Base-by-base conservation (phyloP, 1,139 yeast species). In the Ogataea hybrid region DNA sequence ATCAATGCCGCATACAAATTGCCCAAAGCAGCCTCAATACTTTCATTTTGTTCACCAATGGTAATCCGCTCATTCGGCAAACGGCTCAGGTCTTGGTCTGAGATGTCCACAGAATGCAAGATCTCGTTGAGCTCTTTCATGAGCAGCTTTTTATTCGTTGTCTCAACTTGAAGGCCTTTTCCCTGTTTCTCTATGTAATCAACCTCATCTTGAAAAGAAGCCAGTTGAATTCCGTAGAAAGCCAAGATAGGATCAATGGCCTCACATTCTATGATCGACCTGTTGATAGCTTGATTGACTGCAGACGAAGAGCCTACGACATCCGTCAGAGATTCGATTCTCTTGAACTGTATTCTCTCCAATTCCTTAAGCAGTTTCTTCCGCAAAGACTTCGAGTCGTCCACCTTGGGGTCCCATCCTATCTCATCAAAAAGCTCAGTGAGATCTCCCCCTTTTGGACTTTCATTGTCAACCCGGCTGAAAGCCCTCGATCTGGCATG, bases 91-190 rank as follows among this genome's bases (percentile, higher is more conserved):
- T 83, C 81, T 1, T 68, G 67, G 12, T 75, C 74, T 48, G 81
- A 79, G 32, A 89, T 69, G 43, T 83, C 77, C 6, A 87, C 85
- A 18, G 88, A 84, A 39, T 77, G 75, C 46, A 88, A 65, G 38
- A 88, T 71, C n/a, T 73, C 75, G 41, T 77, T 75, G 44, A 89
- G 71, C 45, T 86, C 92, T 40, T 75, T 77, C 71, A 81, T 83
- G 31, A 90, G 68, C 16, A 73, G 63, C 54, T 86, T 86, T 61
- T 86, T 87, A 62, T 90, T 90, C 29, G 87, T 81, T 5, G 92
- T 79, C 53, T 82, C 84, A 3, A 89, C 84, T 63, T 90, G 97
- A 25, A 89, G 65, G 39, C 96, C 96, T 53, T 82, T 80, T 2
- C 89, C 81, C 56, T 85, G 86, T 32, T 73, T 70, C 58, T 89